Evolutionary conservation across 1,139 yeast species (phyloP).

Genomic region (Lodderomyces metapsilosis): DNA sequence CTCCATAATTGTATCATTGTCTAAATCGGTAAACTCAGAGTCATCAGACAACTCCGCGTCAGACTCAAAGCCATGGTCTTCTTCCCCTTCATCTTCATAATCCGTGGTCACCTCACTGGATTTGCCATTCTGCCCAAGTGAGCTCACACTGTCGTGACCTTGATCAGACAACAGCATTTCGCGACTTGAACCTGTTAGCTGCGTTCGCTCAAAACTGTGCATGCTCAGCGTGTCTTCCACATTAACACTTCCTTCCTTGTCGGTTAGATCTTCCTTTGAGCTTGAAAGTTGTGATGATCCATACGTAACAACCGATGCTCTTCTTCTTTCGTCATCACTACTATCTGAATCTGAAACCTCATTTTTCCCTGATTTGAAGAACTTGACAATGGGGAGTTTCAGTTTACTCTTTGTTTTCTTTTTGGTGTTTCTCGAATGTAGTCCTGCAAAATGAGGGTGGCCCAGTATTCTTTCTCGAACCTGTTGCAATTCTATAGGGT

Average conservation of each 20-base stretch:
- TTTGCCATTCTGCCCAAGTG: not conserved
- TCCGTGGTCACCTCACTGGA: constrained; percentile 8
- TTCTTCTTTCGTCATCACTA: constrained; percentile 14
- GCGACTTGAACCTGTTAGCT: not conserved
- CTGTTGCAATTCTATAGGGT: constrained; percentile 4
- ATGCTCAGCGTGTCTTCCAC: constrained; percentile 8
- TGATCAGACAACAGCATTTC: constrained; percentile 5
- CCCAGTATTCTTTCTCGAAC: constrained; percentile 8
- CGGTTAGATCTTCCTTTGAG: constrained; percentile 10
- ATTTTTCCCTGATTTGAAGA: constrained; percentile 19
- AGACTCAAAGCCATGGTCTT: constrained; percentile 9
- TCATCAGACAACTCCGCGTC: constrained; percentile 30
- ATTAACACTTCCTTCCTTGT: constrained; percentile 17
- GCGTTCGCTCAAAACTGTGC: constrained; percentile 6
- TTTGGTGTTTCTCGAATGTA: constrained; percentile 10
- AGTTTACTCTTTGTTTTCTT: constrained; percentile 11
- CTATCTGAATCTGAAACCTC: constrained; percentile 20
- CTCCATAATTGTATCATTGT: constrained; percentile 38
- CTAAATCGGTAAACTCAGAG: constrained; percentile 48
- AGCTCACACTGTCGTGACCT: not conserved
- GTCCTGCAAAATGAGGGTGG: not conserved
- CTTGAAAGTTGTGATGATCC: not conserved
- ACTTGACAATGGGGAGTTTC: constrained; percentile 19
- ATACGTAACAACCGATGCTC: constrained; percentile 8
- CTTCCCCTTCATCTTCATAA: constrained; percentile 18